Evolutionary conservation across 2,329 filamentous ascomycete genomes (phyloP), one percentile per base, ranked within the genome.

Genomic region (Paraphoma sp.): DNA sequence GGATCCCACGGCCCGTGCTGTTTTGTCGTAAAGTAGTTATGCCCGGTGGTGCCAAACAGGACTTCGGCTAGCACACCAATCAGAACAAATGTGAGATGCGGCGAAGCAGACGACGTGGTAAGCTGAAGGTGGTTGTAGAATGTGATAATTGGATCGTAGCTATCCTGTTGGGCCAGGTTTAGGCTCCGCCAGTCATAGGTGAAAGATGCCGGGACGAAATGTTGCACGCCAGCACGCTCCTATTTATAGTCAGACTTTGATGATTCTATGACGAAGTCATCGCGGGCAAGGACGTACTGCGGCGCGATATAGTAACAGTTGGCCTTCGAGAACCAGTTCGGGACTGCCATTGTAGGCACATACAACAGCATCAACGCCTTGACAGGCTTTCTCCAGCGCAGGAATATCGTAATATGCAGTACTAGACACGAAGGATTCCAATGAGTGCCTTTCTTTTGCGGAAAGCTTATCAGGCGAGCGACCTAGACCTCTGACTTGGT

Each of bases 401-500:
- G 57, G 33, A 12, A 65, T 44, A 28, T 65, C 62, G 48, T 57
- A 51, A 53, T 54, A 57, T 33, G 29, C 38, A 9, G 23, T 40
- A 36, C 9, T 53, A 40, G 49, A 30, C 4, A 57, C 48, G 49
- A 65, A 65, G 11, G 45, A 46, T 38, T 65, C 63, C 2, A 65
- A 48, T n/a, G 52, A 33, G 10, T 36, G 5, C 1, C 10, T 16
- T 17, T 59, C 38, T 16, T 28, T 10, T 12, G 40, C 16, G 31
- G 45, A 36, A 10, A 78, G 63, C 49, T 73, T 76, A 6, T 63
- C 53, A 8, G 74, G 67, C 51, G 58, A 70, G 16, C 74, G 70
- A 2, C 69, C 69, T 1, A 79, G 65, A 5, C 67, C 77, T 5
- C 77, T 71, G n/a, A 79, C 70, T 30, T 64, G 61, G 33, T 77